Evolutionary conservation across 495 filamentous ascomycete species (phyloP), one percentile per base, ranked within the genome.

Genomic region (Zalerion maritima): DNA sequence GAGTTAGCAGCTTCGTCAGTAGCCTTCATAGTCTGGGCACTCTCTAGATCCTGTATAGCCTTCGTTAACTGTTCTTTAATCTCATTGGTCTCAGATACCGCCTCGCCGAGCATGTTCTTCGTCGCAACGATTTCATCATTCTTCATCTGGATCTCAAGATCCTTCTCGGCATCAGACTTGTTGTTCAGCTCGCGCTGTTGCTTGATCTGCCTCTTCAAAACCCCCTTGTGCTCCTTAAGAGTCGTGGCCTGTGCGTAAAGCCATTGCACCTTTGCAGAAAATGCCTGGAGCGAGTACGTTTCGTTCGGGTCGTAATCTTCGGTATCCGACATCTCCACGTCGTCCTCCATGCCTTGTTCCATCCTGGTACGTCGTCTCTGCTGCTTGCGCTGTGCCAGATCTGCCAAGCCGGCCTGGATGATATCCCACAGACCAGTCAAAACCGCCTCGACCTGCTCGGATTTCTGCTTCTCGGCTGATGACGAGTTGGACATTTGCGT

Each of bases 131-230:
- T 49, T 38, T 75, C 71, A 6, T 62, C 58, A 29, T 57, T 54
- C 37, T 60, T 62, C 22, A 50, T 41, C 13, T 45, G 41, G n/a
- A 70, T 35, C 31, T 68, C 68, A 13, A 64, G 61, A 34, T 70
- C 67, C 34, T 75, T 76, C 34, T 75, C 71, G 2, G 60, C 57
- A 26, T 68, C 69, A 28, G 59, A 64, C 38, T 59, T 62, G 64
- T 62, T 80, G 47, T 85, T 89, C 28, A 92, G 66, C 42, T 89
- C 82, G 22, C 83, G 75, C 52, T 94, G 85, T 47, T 92, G 82
- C 54, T 91, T 83, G 40, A 93, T 82, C 40, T 94, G 84, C 3
- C 81, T 73, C 36, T 79, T 75, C 14, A 93, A 54, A 11, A 85
- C 85, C 27, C 67, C 67, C 50, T 92, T 85, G 38, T 93, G 82